Conservation (phyloP, 2,329 filamentous ascomycete genomes). For the Sporothrix pseudoabietina region DNA sequence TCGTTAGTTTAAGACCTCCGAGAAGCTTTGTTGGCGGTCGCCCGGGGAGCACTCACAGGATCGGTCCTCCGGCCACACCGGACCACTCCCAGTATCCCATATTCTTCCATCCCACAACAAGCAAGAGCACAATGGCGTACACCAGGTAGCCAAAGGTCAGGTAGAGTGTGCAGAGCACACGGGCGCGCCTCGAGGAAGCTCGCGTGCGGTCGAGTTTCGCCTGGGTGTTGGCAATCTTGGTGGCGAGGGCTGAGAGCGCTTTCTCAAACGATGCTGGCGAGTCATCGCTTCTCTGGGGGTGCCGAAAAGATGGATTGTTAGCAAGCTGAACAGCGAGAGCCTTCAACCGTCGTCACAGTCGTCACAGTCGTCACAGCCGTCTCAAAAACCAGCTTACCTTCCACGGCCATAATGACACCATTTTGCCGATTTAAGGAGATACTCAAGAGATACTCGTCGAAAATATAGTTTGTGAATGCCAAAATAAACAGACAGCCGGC, state of each 20-base stretch:
- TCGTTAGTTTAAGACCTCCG: background rate
- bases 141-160: constrained; percentile 88
- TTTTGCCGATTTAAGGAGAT: constrained; percentile 22
- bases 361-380: background rate
- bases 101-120: constrained; percentile 82
- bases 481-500: background rate
- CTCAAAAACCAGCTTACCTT: constrained; percentile 28
- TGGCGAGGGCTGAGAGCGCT: constrained; percentile 76
- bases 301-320: background rate
- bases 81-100: constrained; percentile 78
- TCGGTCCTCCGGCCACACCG: constrained; percentile 74
- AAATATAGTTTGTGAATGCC: too few species aligned
- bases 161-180: constrained; percentile 87
- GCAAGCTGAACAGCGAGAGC: background rate
- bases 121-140: constrained; percentile 74
- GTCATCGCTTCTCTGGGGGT: constrained; percentile 68
- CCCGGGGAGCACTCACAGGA: constrained; percentile 59
- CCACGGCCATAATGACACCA: constrained; percentile 42
- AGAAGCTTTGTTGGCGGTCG: background rate
- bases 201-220: constrained; percentile 73
- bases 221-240: constrained; percentile 77
- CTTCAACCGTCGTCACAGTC: background rate
- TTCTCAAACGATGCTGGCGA: constrained; percentile 94
- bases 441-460: background rate
- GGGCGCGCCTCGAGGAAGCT: constrained; percentile 72